Evolutionary conservation across 164 flowering plant genomes (phyloP).

Genomic region (Brasenia schreberi): DNA sequence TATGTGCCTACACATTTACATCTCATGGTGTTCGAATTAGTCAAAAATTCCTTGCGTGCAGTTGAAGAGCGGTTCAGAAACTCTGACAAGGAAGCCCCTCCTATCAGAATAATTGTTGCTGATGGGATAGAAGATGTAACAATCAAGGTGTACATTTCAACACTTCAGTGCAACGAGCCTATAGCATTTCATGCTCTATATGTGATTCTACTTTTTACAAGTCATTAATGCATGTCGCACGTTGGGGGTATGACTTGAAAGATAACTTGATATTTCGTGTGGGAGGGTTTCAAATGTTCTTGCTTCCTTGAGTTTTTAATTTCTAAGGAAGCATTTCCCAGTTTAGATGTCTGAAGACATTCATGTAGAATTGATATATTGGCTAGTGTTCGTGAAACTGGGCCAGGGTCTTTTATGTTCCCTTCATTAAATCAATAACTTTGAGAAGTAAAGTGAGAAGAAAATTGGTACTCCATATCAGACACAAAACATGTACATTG

Average conservation of each 20-base stretch:
- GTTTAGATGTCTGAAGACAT: not conserved
- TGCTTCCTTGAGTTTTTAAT: not conserved
- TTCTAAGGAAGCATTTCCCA: not conserved
- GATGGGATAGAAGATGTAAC: slow-evolving; percentile 97
- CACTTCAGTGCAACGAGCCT: not conserved
- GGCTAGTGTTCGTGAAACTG: not conserved
- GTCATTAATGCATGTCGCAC: not conserved
- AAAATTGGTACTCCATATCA: not conserved
- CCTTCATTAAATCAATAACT: not conserved
- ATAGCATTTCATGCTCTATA: not conserved
- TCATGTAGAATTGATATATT: not conserved
- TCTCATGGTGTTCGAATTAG: slow-evolving; percentile 95
- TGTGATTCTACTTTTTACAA: not conserved
- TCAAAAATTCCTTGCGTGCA: slow-evolving; percentile 95
- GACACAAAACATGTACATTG: not conserved
- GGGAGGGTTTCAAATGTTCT: not conserved
- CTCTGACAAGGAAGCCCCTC: slow-evolving; percentile 72
- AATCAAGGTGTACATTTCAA: slow-evolving; percentile 43
- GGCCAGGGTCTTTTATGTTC: not conserved
- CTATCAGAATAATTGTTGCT: slow-evolving; percentile 81
- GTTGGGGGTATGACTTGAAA: too few relatives aligned
- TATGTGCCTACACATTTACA: slow-evolving; percentile 94
- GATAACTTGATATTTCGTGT: not conserved
- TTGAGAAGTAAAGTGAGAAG: not conserved
- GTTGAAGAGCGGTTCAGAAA: slow-evolving; percentile 86